Evolutionary conservation across 2,329 filamentous ascomycete genomes (phyloP).

Genomic region (Byssochlamys sp.): DNA sequence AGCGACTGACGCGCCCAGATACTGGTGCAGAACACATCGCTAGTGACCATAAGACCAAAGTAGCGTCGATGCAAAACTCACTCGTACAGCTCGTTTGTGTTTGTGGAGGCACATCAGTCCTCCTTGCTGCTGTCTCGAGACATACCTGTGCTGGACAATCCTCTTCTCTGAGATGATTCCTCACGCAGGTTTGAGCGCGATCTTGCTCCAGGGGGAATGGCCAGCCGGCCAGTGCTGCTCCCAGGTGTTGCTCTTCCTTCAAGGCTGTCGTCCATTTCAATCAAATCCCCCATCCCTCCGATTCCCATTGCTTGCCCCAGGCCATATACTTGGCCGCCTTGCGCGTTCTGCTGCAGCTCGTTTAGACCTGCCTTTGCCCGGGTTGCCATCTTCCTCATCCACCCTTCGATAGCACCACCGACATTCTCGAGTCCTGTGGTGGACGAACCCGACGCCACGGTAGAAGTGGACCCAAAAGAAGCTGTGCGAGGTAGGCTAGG

Average conservation of each 20-base stretch:
- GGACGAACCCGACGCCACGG: constrained; percentile 20
- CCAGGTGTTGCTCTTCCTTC: constrained; percentile 6
- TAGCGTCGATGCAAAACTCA: not conserved
- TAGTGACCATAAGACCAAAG: not conserved
- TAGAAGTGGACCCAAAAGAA: constrained; percentile 28
- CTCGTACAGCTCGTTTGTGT: not conserved
- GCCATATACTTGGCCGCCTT: constrained; percentile 11
- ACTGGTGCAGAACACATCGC: not conserved
- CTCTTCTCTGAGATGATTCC: not conserved
- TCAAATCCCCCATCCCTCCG: constrained; percentile 32
- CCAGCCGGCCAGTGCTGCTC: constrained; percentile 8
- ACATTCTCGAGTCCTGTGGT: constrained; percentile 62
- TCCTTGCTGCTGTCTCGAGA: not conserved
- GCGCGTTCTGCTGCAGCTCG: constrained; percentile 29
- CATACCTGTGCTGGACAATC: not conserved
- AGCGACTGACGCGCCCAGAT: not conserved
- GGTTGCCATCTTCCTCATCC: constrained; percentile 70
- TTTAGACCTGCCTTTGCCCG: constrained; percentile 31
- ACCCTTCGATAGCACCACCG: constrained; percentile 77
- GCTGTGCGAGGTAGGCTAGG: constrained; percentile 45
- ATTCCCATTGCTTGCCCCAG: constrained; percentile 17
- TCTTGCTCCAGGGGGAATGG: constrained; percentile 6
- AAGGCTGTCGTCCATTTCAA: constrained; percentile 33
- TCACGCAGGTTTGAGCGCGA: constrained; percentile 1
- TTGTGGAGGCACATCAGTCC: not conserved